Evolutionary conservation across 1,284 basidiomycete species (phyloP), one percentile per base, ranked within the genome.

Genomic region (Apiotrichum gracile): DNA sequence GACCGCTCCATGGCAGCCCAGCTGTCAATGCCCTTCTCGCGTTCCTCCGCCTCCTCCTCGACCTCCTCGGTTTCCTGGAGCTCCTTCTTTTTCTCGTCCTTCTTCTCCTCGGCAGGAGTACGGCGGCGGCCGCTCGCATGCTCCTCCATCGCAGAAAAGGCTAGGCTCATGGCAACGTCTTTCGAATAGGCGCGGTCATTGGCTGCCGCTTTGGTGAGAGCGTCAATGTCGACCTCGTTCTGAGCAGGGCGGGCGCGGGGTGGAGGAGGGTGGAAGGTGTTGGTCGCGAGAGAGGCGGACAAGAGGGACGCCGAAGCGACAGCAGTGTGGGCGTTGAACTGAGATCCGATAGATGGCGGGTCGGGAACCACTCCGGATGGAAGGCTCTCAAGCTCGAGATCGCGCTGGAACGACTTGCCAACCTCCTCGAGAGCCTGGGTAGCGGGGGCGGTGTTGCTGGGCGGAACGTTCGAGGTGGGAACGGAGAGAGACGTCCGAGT

Each of bases 151-250:
- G 49, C 53, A 5, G 61, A 64, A 41, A 73, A 68, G 3, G 69
- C 66, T 37, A 66, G 64, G 35, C 62, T 65, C 69, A 73, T 73
- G 8, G 70, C 70, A 1, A 69, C 66, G 22, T 65, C 65, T n/a
- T 65, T 57, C 35, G 51, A 52, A 26, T 65, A 62, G 10, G 55
- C 62, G 25, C 52, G 44, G 31, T 66, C 69, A 21, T 58, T 53
- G 40, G 50, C 43, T 1, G 56, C 55, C 4, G 58, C 61, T 48
- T 61, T 61, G 16, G 65, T 57, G 2, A 70, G 35, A 17, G 57
- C 39, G 10, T 56, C 43, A 14, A 70, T 49, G 2, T 65, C 62
- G 21, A 64, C 50, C 16, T 54, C 47, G 34, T 63, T 60, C 13
- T 57, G 27, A 13, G 48, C 42, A 3, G 38, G 14, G n/a, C 47